Base-by-base conservation (phyloP, 306 rosid species). In the Herpetospermum pedunculosum region DNA sequence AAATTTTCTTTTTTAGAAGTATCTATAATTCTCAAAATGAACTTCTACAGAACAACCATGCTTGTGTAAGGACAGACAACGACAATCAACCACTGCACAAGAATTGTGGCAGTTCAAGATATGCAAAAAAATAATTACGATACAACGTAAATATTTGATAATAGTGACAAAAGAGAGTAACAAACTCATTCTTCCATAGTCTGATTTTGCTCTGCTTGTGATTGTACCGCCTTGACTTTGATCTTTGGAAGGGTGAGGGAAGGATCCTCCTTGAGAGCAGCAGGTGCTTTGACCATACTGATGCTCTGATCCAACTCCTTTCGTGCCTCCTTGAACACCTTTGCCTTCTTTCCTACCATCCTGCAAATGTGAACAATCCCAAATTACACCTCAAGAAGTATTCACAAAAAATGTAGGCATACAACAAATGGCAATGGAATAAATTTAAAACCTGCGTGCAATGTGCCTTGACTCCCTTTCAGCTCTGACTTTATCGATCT, bases 151-250 rank as follows among this genome's bases (percentile, higher is more conserved):
- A 43, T 13, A 69, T 40, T 69, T 8, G 38, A 53, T 72, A 47
- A 21, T 14, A 58, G 44, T n/a, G 14, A 58, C 12, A 74, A 10
- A 8, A 7, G 9, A 46, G 26, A 29, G 25, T 0, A 21, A 26
- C 21, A 77, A 48, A 72, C 79, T 86, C 82, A 89, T 80, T 92
- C 93, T 82, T 88, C 94, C 94, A 89, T 87, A 57, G 81, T 78
- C 7, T 35, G 82, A 65, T 72, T 81, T 63, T 87, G 65, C 79
- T 80, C 78, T 47, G 83, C 55, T 50, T 79, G 77, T 64, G 43
- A 74, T 62, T 67, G 81, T 30, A 75, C 40, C 80, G 86, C 88
- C 79, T 63, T 78, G 89, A 89, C 83, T 68, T 82, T 82, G 88
- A 81, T 72, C 67, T 78, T 87, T 1, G 87, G 87, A 54, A 85